These are phyloP conservation scores for Xylariaceae sp. DNA, from an alignment of 2,329 filamentous ascomycete genomes.

Conservation along the genomic window DNA sequence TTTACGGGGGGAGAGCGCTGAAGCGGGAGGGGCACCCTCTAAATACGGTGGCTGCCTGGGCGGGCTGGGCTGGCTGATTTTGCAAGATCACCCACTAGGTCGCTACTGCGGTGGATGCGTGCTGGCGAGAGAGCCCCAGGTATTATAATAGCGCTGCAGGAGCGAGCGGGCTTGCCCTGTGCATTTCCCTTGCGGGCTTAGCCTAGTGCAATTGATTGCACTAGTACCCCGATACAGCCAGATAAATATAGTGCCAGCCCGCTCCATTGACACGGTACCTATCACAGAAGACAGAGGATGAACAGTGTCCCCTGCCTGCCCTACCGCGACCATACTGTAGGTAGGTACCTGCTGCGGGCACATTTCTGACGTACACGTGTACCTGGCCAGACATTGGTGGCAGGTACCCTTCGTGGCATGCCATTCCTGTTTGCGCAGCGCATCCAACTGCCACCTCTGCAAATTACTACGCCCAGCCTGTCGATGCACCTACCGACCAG, in stretches of 20 bases:
- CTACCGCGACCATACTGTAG: not conserved
- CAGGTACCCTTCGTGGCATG: not conserved
- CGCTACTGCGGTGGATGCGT: constrained; percentile 18
- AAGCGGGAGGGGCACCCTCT: constrained; percentile 28
- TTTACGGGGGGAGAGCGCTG: constrained; percentile 26
- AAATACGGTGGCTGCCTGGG: constrained; percentile 25
- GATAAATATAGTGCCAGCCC: not conserved
- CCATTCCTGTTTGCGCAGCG: not conserved
- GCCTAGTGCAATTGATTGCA: not conserved
- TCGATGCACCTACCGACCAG: too few relatives aligned
- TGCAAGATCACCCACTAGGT: constrained; percentile 22
- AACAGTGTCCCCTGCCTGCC: too few relatives aligned
- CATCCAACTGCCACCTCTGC: not conserved
- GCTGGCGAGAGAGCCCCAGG: constrained; percentile 4
- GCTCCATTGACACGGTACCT: too few relatives aligned
- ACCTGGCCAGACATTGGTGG: not conserved
- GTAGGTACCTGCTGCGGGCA: not conserved
- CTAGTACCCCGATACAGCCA: not conserved
- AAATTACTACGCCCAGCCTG: too few relatives aligned
- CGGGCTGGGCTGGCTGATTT: constrained; percentile 30
- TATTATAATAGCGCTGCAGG: not conserved
- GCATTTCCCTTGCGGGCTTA: constrained; percentile 15
- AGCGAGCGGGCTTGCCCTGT: not conserved
- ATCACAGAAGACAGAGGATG: too few relatives aligned
- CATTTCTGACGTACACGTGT: not conserved